Evolutionary conservation across 2,329 filamentous ascomycete genomes (phyloP).

Genomic region (Penicillium expansum): DNA sequence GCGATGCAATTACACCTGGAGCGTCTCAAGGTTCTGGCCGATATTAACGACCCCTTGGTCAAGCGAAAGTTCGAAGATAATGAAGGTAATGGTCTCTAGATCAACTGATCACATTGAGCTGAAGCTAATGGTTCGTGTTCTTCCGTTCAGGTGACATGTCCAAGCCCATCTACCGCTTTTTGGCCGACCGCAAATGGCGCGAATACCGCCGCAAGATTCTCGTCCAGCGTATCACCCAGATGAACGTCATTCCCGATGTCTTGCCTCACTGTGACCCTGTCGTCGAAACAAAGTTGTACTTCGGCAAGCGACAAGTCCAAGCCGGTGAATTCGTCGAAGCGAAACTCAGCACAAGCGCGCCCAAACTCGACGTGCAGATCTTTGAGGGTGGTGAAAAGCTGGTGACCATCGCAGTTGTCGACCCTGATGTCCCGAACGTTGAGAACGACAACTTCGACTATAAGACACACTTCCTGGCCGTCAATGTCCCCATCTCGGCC

Average conservation of each 20-base stretch:
- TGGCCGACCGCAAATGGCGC: slow-evolving; percentile 85
- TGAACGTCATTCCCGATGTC: slow-evolving; percentile 84
- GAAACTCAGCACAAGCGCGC: slow-evolving; percentile 67
- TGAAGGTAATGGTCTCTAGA: slow-evolving; percentile 56
- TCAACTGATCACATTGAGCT: neutral
- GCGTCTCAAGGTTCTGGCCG: slow-evolving; percentile 79
- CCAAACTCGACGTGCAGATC: slow-evolving; percentile 76
- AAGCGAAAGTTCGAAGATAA: slow-evolving; percentile 95
- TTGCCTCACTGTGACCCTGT: slow-evolving; percentile 74
- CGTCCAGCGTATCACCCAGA: slow-evolving; percentile 79
- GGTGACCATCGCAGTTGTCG: slow-evolving; percentile 79
- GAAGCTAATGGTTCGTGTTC: slow-evolving; percentile 20
- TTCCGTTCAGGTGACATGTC: slow-evolving; percentile 76
- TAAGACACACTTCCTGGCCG: slow-evolving; percentile 83
- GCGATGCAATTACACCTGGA: slow-evolving; percentile 73
- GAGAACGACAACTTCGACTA: slow-evolving; percentile 72
- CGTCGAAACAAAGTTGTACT: slow-evolving; percentile 78
- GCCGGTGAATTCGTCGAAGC: slow-evolving; percentile 79
- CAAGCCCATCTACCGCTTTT: slow-evolving; percentile 91
- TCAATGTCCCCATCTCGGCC: slow-evolving; percentile 65
- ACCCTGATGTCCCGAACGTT: slow-evolving; percentile 82
- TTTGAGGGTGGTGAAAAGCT: slow-evolving; percentile 80
- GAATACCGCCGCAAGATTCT: slow-evolving; percentile 75
- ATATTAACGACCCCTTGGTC: slow-evolving; percentile 91
- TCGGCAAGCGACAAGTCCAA: slow-evolving; percentile 65